Base-by-base conservation (phyloP, 805 yeast species). In the Metschnikowia cubensis region DNA sequence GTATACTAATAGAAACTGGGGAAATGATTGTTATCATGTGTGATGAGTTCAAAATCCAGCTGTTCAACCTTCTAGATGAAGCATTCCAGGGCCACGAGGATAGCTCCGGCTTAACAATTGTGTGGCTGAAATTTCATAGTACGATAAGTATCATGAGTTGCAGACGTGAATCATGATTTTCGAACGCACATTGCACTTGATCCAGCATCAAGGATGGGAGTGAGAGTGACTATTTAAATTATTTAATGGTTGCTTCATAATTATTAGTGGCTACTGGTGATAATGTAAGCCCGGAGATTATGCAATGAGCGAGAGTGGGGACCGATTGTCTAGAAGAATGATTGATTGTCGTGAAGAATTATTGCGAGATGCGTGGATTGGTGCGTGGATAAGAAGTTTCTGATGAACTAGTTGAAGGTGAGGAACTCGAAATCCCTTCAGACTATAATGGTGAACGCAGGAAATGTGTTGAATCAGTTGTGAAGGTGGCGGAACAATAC, bases 401-500 rank as follows among this genome's bases (percentile, higher is more conserved):
- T 5, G 73, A 75, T 6, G 61, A 72, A 38, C 70, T 81, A 49
- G 68, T 67, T 2, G 46, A 49, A 3, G 63, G 59, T n/a, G 67
- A 67, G 11, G 86, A 81, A 38, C 61, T 82, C 25, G 74, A 65
- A 13, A 62, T 72, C 2, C 84, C 83, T 1, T 66, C 64, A 2
- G 58, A 65, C 52, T 59, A 33, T 54, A 61, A 38, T 53, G 73
- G 65, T 1, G 75, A 70, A 50, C 74, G 88, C 67, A 71, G 87
- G 60, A 82, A 83, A 54, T 81, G 86, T 4, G 88, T 84, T 2
- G 85, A 81, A 50, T 74, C 75, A 50, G 88, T 84, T 8, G 69
- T 51, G 6, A 52, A 50, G 31, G 52, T 54, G 8, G 43, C 47
- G 3, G 38, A 29, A 29, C 18, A 18, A 13, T 20, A 20, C 2